phyloP scores from a whole-genome alignment of 192 early-diverging fungal genomes.

The Haplosporangium gracile region DNA sequence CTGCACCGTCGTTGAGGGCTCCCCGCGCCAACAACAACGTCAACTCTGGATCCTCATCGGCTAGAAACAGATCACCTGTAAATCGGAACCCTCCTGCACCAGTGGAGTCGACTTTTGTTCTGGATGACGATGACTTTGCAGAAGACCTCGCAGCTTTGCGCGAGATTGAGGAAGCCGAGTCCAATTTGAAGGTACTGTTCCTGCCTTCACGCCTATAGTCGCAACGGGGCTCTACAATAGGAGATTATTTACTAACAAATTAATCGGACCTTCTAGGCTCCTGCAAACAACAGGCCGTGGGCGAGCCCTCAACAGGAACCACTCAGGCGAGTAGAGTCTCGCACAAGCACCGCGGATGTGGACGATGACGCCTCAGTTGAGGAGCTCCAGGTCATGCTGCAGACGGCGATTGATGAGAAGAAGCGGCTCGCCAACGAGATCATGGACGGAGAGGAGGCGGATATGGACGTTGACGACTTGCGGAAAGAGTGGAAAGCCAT shows the following conservation, averaged over 20 bases:
- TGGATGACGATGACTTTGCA: constrained; percentile 28
- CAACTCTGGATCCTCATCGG: background rate
- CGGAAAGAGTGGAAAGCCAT: constrained; percentile 36
- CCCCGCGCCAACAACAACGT: background rate
- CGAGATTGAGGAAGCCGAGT: constrained; percentile 20
- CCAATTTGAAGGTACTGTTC: background rate
- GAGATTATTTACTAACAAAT: background rate
- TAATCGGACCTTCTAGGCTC: background rate
- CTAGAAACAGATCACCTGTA: background rate
- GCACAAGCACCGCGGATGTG: background rate
- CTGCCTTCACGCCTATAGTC: background rate
- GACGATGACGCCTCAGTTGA: constrained; percentile 30
- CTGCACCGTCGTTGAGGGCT: background rate
- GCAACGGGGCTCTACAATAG: no score
- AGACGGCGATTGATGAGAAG: constrained; percentile 45
- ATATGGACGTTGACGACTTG: constrained; percentile 10
- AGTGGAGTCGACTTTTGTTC: background rate
- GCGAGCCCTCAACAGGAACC: background rate
- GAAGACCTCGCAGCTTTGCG: constrained; percentile 18
- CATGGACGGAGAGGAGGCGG: constrained; percentile 32
- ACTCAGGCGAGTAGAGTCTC: background rate
- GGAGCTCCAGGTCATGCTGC: constrained; percentile 40
- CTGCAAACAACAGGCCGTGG: background rate
- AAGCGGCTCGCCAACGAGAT: constrained; percentile 40
- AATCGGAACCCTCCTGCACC: background rate